Evolutionary conservation across 805 yeast genomes (phyloP).

Genomic region (Wickerhamomyces ciferrii): DNA sequence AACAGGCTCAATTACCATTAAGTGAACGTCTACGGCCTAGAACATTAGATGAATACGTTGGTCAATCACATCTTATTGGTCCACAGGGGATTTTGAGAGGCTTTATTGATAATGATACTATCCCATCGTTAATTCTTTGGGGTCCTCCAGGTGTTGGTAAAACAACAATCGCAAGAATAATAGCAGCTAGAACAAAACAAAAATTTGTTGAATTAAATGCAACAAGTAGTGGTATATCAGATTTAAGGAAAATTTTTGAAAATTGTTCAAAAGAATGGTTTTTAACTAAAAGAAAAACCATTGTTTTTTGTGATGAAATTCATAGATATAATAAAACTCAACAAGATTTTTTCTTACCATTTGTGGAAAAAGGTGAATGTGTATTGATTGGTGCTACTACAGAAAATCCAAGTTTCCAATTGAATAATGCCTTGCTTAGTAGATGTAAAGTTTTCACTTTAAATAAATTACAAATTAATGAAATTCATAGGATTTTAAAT

Average conservation of each 20-base stretch:
- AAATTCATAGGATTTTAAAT: constrained; percentile 46
- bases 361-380: constrained; percentile 78
- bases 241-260: constrained; percentile 57
- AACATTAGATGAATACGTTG: constrained; percentile 64
- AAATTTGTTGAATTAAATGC: constrained; percentile 82
- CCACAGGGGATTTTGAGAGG: constrained; percentile 57
- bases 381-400: constrained; percentile 95
- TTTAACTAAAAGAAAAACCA: constrained; percentile 47
- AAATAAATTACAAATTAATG: constrained; percentile 41
- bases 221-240: constrained; percentile 62
- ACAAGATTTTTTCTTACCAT: constrained; percentile 82
- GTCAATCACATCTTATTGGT: constrained; percentile 78
- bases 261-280: constrained; percentile 29
- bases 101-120: constrained; percentile 51
- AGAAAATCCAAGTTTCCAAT: constrained; percentile 83
- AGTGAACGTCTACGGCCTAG: constrained; percentile 84
- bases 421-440: constrained; percentile 78
- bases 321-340: constrained; percentile 84
- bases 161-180: constrained; percentile 72
- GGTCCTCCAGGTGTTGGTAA: constrained; percentile 96
- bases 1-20: constrained; percentile 35
- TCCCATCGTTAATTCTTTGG: constrained; percentile 87
- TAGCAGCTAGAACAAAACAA: constrained; percentile 27
- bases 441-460: constrained; percentile 79
- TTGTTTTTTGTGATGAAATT: constrained; percentile 87